Evolutionary conservation across 306 rosid genomes (phyloP).

Genomic region (Cucurbita moschata): DNA sequence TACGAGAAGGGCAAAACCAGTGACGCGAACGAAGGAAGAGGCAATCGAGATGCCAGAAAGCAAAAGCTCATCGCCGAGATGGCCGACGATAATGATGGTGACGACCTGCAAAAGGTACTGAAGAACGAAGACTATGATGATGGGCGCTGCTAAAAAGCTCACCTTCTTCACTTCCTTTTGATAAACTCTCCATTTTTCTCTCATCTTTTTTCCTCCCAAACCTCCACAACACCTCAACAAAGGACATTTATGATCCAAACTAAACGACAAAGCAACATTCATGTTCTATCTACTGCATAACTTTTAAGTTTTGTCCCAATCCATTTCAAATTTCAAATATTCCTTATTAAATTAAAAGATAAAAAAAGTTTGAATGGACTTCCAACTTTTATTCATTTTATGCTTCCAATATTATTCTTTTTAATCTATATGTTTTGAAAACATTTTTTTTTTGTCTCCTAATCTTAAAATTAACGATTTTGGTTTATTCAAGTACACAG

Average conservation of each 20-base stretch:
- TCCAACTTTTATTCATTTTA: too few species aligned
- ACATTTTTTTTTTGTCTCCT: too few species aligned
- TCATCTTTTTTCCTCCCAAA: neutral
- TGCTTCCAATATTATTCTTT: too few species aligned
- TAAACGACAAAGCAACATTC: neutral
- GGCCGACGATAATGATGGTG: slow-evolving; percentile 11
- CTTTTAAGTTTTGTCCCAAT: neutral
- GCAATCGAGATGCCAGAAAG: slow-evolving; percentile 17
- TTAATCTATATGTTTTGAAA: too few species aligned
- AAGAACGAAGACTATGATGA: slow-evolving; percentile 1
- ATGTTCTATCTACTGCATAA: neutral
- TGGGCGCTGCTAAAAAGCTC: slow-evolving; percentile 8
- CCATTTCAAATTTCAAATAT: neutral
- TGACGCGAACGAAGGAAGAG: slow-evolving; percentile 9
- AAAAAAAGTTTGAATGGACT: too few species aligned
- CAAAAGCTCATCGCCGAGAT: slow-evolving; percentile 4
- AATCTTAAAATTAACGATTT: too few species aligned
- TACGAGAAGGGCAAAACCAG: slow-evolving; percentile 18
- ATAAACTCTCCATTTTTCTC: slow-evolving; percentile 4
- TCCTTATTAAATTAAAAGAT: too few species aligned
- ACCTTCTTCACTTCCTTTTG: neutral
- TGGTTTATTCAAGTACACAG: too few species aligned
- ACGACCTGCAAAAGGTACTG: slow-evolving; percentile 12
- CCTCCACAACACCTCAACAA: neutral
- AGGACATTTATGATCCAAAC: neutral